phyloP scores from a whole-genome alignment of 371 early-diverging fungal genomes.

The Mortierella sp. region DNA sequence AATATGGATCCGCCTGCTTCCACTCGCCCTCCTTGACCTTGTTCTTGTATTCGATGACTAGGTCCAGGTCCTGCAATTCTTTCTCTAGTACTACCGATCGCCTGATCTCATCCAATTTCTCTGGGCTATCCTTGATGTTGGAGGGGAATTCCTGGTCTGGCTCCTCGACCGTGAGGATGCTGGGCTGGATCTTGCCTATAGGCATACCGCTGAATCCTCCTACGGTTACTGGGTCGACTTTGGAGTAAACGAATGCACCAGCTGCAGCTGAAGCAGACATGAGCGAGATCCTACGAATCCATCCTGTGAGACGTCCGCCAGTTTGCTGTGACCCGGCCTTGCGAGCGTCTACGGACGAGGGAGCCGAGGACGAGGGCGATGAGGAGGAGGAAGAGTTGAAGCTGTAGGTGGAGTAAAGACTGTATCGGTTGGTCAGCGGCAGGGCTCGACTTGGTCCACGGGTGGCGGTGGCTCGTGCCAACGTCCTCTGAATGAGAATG shows the following conservation, averaged over 20 bases:
- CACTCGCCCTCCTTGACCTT: conserved; percentile 38
- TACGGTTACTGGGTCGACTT: conserved; percentile 19
- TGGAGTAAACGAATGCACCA: conserved; percentile 45
- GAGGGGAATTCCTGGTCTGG: conserved; percentile 24
- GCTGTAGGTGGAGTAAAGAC: conserved; percentile 26
- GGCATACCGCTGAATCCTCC: conserved; percentile 42
- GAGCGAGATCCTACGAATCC: conserved; percentile 31
- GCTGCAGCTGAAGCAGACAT: conserved; percentile 45
- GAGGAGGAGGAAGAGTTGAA: neutral
- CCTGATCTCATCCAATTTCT: conserved; percentile 34
- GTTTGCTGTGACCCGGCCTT: conserved; percentile 8
- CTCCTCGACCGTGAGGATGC: conserved; percentile 27
- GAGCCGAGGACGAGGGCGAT: neutral
- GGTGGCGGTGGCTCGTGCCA: neutral
- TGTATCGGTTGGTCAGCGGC: neutral
- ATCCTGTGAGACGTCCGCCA: neutral
- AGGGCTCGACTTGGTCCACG: neutral
- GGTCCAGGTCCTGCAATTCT: conserved; percentile 26
- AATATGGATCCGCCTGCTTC: conserved; percentile 45
- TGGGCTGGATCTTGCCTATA: conserved; percentile 37
- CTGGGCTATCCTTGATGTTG: neutral
- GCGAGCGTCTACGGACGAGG: conserved; percentile 4
- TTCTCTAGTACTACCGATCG: conserved; percentile 30
- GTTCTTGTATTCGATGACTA: conserved; percentile 37
- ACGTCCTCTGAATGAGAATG: conserved; percentile 1